A percentile compares a stretch with the other conserved stretches of the same genome.
phyloP scores from a whole-genome alignment of 257 asterid genomes.

The Schizonepeta tenuifolia region DNA sequence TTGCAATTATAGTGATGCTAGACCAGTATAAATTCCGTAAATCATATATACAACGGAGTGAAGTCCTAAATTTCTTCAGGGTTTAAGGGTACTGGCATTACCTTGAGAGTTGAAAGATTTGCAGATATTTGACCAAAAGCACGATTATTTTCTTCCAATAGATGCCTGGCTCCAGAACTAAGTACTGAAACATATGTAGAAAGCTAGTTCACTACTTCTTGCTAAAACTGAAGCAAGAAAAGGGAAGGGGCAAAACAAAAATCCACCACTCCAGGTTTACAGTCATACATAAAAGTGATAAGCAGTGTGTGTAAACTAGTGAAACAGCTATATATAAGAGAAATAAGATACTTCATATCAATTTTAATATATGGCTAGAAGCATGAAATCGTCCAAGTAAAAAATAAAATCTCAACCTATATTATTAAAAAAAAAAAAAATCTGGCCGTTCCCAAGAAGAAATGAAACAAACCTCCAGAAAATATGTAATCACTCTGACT shows the following conservation, averaged over 20 bases:
- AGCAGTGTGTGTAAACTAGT: conserved; percentile 11
- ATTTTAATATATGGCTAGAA: neutral
- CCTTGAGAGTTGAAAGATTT: conserved; percentile 76
- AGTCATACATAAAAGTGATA: conserved; percentile 5
- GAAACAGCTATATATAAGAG: conserved; percentile 6
- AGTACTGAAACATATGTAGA: conserved; percentile 49
- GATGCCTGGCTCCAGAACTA: conserved; percentile 55
- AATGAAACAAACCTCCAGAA: conserved; percentile 56
- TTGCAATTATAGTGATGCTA: conserved; percentile 5
- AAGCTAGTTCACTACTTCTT: conserved; percentile 25
- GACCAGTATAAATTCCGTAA: conserved; percentile 17
- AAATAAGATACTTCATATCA: conserved; percentile 11
- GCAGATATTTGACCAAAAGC: conserved; percentile 74
- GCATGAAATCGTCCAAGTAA: conserved; percentile 17
- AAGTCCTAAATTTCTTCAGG: conserved; percentile 1
- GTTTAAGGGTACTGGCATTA: conserved; percentile 35
- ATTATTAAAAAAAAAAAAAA: conserved; percentile 23
- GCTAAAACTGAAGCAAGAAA: conserved; percentile 5
- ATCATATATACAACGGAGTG: conserved; percentile 18
- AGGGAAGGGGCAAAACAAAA: neutral
- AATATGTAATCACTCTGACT: conserved; percentile 43
- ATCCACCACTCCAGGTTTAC: conserved; percentile 7
- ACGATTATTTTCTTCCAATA: conserved; percentile 74
- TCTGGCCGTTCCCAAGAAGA: conserved; percentile 26
- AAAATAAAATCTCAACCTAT: neutral